Conservation (phyloP, 495 filamentous ascomycete genomes). For the Rhypophila decipiens region DNA sequence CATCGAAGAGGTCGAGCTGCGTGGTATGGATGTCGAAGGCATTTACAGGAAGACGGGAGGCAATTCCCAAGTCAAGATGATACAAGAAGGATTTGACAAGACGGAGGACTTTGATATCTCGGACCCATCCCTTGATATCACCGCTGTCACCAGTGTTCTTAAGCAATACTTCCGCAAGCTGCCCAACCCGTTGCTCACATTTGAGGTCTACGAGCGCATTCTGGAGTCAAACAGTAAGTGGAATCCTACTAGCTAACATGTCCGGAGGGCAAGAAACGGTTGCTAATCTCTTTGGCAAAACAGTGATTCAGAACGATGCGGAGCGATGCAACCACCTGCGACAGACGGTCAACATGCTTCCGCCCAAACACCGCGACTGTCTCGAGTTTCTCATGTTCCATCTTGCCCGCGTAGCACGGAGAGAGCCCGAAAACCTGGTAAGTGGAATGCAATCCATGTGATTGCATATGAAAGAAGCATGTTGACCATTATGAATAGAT, state of each 20-base stretch:
- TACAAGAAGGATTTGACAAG: conserved; percentile 86
- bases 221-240: conserved; percentile 64
- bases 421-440: conserved; percentile 73
- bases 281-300: conserved; percentile 1
- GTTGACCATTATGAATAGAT: conserved; percentile 43
- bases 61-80: conserved; percentile 73
- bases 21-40: conserved; percentile 96
- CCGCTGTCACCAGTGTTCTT: conserved; percentile 87
- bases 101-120: conserved; percentile 82
- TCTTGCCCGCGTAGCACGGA: conserved; percentile 76
- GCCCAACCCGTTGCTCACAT: conserved; percentile 85
- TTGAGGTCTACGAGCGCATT: conserved; percentile 83
- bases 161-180: conserved; percentile 98
- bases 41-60: conserved; percentile 98
- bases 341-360: conserved; percentile 66
- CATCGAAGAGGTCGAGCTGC: conserved; percentile 93
- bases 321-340: conserved; percentile 63
- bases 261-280: background rate
- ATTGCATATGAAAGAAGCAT: background rate
- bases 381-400: conserved; percentile 95
- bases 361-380: conserved; percentile 74
- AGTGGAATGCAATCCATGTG: conserved; percentile 11
- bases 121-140: conserved; percentile 89
- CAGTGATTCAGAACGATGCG: conserved; percentile 45
- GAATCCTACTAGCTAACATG: background rate